A percentile compares a stretch with the other conserved stretches of the same genome.
Conservation (phyloP, 768 basidiomycete genomes). For the Hemileccinum impolitum region DNA sequence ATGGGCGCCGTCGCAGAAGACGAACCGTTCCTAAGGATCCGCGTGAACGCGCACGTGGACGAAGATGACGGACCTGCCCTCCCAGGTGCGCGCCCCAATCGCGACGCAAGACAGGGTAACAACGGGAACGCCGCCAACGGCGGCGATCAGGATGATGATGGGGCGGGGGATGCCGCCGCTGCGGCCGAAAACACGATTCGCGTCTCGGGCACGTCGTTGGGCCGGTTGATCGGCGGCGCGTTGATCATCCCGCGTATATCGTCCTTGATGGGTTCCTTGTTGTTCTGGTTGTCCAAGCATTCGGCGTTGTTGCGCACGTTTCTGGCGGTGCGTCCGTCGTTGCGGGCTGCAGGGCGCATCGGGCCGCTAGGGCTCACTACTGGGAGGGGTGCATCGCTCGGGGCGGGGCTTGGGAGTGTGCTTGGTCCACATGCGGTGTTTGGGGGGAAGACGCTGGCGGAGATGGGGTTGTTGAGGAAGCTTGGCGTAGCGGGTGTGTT, state of each 20-base stretch:
- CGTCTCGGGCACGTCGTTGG: constrained; percentile 56
- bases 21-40: constrained; percentile 29
- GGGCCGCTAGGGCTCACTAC: constrained; percentile 18
- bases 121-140: constrained; percentile 8
- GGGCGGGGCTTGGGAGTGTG: not conserved
- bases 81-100: constrained; percentile 10
- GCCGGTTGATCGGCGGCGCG: constrained; percentile 66
- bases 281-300: constrained; percentile 49
- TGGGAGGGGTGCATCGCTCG: constrained; percentile 3
- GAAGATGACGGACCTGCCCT: constrained; percentile 16
- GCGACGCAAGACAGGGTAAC: constrained; percentile 11
- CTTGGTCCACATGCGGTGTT: constrained; percentile 18
- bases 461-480: constrained; percentile 21
- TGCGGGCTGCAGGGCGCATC: constrained; percentile 5
- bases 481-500: constrained; percentile 30
- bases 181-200: constrained; percentile 60
- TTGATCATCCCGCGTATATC: constrained; percentile 66
- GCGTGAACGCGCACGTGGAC: constrained; percentile 35
- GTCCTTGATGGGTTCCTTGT: constrained; percentile 57
- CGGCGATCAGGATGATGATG: constrained; percentile 12
- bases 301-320: constrained; percentile 28
- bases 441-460: not conserved
- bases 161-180: constrained; percentile 35
- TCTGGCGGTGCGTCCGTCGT: constrained; percentile 21
- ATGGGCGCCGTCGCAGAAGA: constrained; percentile 25